These are phyloP conservation scores for Castanea crenata DNA, from an alignment of 306 rosid genomes.

Conservation along the genomic window DNA sequence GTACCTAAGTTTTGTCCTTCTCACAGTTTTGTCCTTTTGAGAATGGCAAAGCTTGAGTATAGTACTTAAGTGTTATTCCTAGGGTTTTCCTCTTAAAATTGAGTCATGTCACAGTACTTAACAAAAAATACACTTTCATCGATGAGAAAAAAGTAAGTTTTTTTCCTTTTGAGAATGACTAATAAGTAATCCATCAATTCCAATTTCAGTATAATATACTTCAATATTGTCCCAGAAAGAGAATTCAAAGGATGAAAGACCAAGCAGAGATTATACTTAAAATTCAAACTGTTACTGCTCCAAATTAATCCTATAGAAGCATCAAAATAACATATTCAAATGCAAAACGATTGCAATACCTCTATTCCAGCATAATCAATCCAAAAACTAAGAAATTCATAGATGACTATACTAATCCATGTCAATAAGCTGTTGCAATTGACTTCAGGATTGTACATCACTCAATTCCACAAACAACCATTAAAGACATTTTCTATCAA, in stretches of 20 bases:
- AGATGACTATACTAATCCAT: not conserved
- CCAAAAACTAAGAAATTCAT: not conserved
- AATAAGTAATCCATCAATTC: not conserved
- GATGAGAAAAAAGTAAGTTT: too few relatives aligned
- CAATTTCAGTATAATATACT: not conserved
- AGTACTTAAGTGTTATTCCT: rapidly evolving
- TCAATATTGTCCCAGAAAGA: not conserved
- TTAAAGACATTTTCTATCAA: not conserved
- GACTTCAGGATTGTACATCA: not conserved
- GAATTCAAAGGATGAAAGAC: not conserved
- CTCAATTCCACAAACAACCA: not conserved
- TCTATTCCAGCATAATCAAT: not conserved
- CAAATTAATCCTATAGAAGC: not conserved
- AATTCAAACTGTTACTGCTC: not conserved
- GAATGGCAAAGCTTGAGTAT: too few relatives aligned
- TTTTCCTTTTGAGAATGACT: too few relatives aligned
- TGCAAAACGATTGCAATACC: not conserved
- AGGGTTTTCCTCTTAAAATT: too few relatives aligned
- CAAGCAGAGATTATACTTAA: not conserved
- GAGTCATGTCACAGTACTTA: too few relatives aligned
- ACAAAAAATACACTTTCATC: too few relatives aligned
- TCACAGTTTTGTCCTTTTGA: too few relatives aligned
- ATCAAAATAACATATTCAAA: not conserved
- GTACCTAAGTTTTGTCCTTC: too few relatives aligned
- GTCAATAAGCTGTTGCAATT: not conserved